Base-by-base conservation (phyloP, 2,329 filamentous ascomycete species). In the Penicillium frequentans region DNA sequence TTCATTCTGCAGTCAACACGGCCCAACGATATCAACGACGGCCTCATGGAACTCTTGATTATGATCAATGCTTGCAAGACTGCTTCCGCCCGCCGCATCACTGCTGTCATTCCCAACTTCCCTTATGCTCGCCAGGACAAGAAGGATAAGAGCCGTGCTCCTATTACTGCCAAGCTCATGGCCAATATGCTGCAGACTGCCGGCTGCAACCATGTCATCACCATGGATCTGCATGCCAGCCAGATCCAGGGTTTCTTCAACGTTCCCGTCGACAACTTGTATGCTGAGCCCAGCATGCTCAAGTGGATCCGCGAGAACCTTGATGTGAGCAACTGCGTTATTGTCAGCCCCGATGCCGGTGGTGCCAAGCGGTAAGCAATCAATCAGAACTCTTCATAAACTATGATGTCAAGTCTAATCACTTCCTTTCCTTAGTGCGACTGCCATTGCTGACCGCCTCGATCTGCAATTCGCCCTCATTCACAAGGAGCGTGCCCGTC, bases 211-310 rank as follows among this genome's bases (percentile, higher is more conserved):
- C 90, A 93, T 73, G 89, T 96, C 68, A 96, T 97, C 66, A 97
- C 93, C 19, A 96, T 97, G 91, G 93, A 97, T 71, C 83, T 97
- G 57, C 93, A 97, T 72, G 93, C 92, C 57, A 92, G 88, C 58
- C 93, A 97, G 81, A 96, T 96, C 61, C 90, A 96, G 77, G 93
- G 93, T 43, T 97, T 98, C 81, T 97, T 97, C 83, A 96, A 96
- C 61, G 85, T 89, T 16, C 86, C 86, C 5, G 86, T 89, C 27
- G 86, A 89, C 71, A 89, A 97, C 75, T 84, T 98, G 44, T 97
- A 97, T 75, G 93, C 93, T 7, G 93, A 97, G 77, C 93, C 93
- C 2, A 95, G 90, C 62, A 93, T 95, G 51, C 81, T 96, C 64
- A 86, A 91, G 59, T 97, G 92, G 90, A 96, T 98, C 65, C 82